These are phyloP conservation scores for Canna indica DNA, from an alignment of 176 grass and related monocot genomes.

Conservation along the genomic window DNA sequence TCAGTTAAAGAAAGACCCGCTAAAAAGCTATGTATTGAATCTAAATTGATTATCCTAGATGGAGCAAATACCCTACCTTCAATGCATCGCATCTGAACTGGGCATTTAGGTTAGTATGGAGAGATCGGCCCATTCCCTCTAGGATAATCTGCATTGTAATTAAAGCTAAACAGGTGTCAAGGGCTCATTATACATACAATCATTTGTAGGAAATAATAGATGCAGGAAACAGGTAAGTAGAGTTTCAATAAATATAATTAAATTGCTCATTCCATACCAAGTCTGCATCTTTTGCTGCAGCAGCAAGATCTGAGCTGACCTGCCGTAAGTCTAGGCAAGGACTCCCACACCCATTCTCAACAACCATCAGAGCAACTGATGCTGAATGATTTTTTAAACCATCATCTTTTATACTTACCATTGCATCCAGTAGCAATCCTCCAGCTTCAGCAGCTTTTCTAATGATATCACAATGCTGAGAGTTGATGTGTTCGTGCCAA, in stretches of 20 bases:
- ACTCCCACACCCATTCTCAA: constrained; percentile 82
- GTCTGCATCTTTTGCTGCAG: constrained; percentile 75
- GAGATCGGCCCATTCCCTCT: constrained; percentile 82
- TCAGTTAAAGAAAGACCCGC: neutral
- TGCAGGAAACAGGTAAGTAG: constrained; percentile 3
- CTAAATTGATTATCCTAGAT: constrained; percentile 6
- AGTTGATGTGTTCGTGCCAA: neutral
- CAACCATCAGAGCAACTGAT: constrained; percentile 75
- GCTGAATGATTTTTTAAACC: constrained; percentile 47
- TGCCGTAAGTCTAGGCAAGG: constrained; percentile 92
- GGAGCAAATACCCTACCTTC: constrained; percentile 40
- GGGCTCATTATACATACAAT: constrained; percentile 11
- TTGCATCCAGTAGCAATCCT: constrained; percentile 83
- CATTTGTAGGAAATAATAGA: constrained; percentile 6
- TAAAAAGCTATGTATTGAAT: neutral
- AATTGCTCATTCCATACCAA: constrained; percentile 44
- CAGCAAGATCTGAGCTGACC: constrained; percentile 92
- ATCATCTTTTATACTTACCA: constrained; percentile 77
- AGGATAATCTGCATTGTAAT: constrained; percentile 57
- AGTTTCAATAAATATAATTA: constrained; percentile 10
- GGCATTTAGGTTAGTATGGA: constrained; percentile 91
- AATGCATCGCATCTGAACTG: constrained; percentile 81
- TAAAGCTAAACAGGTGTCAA: neutral
- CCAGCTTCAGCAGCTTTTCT: constrained; percentile 90
- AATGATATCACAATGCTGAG: constrained; percentile 79